Evolutionary conservation across 2,329 filamentous ascomycete genomes (phyloP).

Genomic region (Colletotrichum destructivum): DNA sequence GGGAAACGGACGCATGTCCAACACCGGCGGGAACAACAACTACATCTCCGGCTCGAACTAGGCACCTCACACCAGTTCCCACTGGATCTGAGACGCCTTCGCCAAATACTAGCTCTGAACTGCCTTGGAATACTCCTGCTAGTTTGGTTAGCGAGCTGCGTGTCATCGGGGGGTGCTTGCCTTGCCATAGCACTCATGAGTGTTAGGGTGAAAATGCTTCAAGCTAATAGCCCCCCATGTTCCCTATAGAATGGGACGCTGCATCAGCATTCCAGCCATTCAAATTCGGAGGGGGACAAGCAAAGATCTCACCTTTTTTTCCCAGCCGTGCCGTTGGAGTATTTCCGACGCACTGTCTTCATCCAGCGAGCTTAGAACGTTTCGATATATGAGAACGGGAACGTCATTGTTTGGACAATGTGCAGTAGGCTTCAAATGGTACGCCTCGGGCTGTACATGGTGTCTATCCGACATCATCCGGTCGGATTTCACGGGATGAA

Average conservation of each 20-base stretch:
- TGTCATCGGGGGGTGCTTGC: no score
- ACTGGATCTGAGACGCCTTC: constrained; percentile 38
- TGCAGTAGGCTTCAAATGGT: constrained; percentile 12
- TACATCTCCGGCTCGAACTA: constrained; percentile 44
- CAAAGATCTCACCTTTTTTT: constrained; percentile 34
- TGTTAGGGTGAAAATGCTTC: constrained; percentile 47
- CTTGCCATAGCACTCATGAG: constrained; percentile 47
- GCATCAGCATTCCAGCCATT: background rate
- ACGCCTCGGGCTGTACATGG: constrained; percentile 11
- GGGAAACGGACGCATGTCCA: constrained; percentile 40
- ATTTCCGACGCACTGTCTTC: constrained; percentile 41
- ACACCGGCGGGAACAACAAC: constrained; percentile 45
- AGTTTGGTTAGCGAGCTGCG: background rate
- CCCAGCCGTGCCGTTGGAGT: constrained; percentile 45
- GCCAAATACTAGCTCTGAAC: constrained; percentile 44
- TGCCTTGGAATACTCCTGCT: constrained; percentile 45
- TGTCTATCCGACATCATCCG: background rate
- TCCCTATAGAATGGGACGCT: constrained; percentile 25
- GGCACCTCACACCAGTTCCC: constrained; percentile 38
- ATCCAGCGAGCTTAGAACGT: constrained; percentile 40
- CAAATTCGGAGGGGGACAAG: background rate
- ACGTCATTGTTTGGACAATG: constrained; percentile 43
- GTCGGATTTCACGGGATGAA: background rate
- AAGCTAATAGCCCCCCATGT: constrained; percentile 46
- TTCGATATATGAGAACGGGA: constrained; percentile 45